A percentile compares a stretch with the other conserved stretches of the same genome.
These are phyloP conservation scores for Phytopythium boreale DNA, from an alignment of 352 stramenopile genomes.

Conservation along the genomic window DNA sequence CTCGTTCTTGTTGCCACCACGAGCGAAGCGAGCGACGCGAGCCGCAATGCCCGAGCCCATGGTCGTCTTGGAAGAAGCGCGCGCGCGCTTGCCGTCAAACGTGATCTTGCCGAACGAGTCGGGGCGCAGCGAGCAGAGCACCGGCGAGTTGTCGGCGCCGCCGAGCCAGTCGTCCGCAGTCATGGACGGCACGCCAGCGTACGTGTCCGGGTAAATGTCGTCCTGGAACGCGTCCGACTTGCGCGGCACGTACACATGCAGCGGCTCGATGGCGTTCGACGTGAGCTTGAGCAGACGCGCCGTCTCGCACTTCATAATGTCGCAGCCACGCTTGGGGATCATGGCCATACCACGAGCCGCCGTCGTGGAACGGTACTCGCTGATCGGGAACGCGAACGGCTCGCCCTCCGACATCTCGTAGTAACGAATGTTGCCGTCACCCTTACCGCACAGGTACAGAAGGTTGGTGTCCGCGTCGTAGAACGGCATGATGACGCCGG, in stretches of 20 bases:
- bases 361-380: slow-evolving; percentile 95
- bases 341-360: slow-evolving; percentile 97
- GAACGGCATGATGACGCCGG: slow-evolving; percentile 99
- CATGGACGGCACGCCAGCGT: slow-evolving; percentile 93
- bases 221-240: slow-evolving; percentile 99
- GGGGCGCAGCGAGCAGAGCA: slow-evolving; percentile 93
- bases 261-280: slow-evolving; percentile 95
- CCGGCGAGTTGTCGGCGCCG: slow-evolving; percentile 92
- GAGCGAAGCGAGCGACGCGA: slow-evolving; percentile 43
- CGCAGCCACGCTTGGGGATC: slow-evolving; percentile 97
- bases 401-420: slow-evolving; percentile 98
- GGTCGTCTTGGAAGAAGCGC: slow-evolving; percentile 39
- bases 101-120: slow-evolving; percentile 83
- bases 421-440: slow-evolving; percentile 99
- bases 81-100: slow-evolving; percentile 77
- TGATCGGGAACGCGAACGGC: slow-evolving; percentile 91
- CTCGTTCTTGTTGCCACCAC: slow-evolving; percentile 29
- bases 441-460: slow-evolving; percentile 97
- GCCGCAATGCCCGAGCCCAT: slow-evolving; percentile 38
- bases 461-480: slow-evolving; percentile 98
- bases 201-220: slow-evolving; percentile 98
- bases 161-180: slow-evolving; percentile 95
- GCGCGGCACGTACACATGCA: slow-evolving; percentile 96
- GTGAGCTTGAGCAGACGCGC: slow-evolving; percentile 94
- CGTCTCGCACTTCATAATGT: slow-evolving; percentile 99